Conservation (phyloP, 805 yeast species). For the Wickerhamomyces strasburgensis region DNA sequence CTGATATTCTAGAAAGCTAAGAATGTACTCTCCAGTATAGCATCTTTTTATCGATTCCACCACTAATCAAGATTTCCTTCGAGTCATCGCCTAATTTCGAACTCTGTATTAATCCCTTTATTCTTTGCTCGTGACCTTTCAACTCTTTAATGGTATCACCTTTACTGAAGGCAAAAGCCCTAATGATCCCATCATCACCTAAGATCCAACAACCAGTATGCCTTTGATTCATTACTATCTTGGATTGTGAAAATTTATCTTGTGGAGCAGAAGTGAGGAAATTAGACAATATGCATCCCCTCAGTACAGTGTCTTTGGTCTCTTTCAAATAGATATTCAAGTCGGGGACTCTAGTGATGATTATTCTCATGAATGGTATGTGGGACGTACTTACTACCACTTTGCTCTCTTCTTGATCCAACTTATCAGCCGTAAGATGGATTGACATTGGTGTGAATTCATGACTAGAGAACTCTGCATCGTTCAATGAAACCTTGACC, state of each 20-base stretch:
- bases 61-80: conserved; percentile 39
- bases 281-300: conserved; percentile 38
- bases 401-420: conserved; percentile 22
- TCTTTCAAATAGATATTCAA: not conserved
- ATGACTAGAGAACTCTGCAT: conserved; percentile 63
- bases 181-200: conserved; percentile 62
- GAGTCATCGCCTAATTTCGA: conserved; percentile 25
- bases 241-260: conserved; percentile 56
- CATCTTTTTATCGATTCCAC: conserved; percentile 44
- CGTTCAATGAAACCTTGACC: conserved; percentile 56
- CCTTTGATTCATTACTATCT: conserved; percentile 39
- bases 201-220: conserved; percentile 57
- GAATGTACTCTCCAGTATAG: conserved; percentile 25
- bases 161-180: conserved; percentile 51
- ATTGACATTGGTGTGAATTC: conserved; percentile 56
- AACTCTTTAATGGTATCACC: conserved; percentile 32
- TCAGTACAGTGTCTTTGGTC: conserved; percentile 9
- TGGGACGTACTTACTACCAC: conserved; percentile 72
- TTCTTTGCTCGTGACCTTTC: conserved; percentile 39
- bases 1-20: not conserved
- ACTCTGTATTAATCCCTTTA: conserved; percentile 40
- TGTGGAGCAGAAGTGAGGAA: conserved; percentile 56
- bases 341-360: conserved; percentile 45
- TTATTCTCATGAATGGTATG: conserved; percentile 67
- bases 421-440: conserved; percentile 19